Evolutionary conservation across 345 rosid species (phyloP).

Genomic region (Combretum micranthum): DNA sequence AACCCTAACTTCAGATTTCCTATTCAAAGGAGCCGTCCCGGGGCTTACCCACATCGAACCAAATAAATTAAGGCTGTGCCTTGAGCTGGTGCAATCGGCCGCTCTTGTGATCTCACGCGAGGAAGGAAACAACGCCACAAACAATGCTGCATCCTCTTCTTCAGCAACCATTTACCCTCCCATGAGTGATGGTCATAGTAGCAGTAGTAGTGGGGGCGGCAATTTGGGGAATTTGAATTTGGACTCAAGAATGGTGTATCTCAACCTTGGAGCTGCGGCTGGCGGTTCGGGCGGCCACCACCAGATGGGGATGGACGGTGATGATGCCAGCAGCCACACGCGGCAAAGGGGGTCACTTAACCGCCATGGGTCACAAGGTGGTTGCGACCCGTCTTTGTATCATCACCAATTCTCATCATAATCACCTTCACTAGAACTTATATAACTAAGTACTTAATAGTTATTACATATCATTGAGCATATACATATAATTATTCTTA

Average conservation of each 20-base stretch:
- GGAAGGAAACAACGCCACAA: slow-evolving; percentile 61
- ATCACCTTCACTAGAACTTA: slow-evolving; percentile 22
- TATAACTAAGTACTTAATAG: slow-evolving; percentile 1
- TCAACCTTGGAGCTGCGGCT: slow-evolving; percentile 72
- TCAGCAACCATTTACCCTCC: slow-evolving; percentile 46
- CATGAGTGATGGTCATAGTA: slow-evolving; percentile 58
- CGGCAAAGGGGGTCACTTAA: slow-evolving; percentile 52
- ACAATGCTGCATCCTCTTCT: slow-evolving; percentile 34
- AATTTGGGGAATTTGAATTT: slow-evolving; percentile 35
- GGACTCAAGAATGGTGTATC: slow-evolving; percentile 88
- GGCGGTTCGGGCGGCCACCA: slow-evolving; percentile 24
- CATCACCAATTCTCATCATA: slow-evolving; percentile 59
- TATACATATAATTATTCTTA: slow-evolving; percentile 10
- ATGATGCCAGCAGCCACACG: slow-evolving; percentile 41
- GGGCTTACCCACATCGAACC: slow-evolving; percentile 93
- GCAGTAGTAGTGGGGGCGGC: slow-evolving; percentile 39
- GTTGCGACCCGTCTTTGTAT: slow-evolving; percentile 50
- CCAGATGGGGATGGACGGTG: slow-evolving; percentile 65
- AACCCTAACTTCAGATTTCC: slow-evolving; percentile 95
- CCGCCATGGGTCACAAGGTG: slow-evolving; percentile 31
- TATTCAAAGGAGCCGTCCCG: slow-evolving; percentile 98
- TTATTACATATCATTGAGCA: background rate
- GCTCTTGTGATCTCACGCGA: slow-evolving; percentile 94
- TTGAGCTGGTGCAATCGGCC: slow-evolving; percentile 97
- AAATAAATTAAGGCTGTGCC: slow-evolving; percentile 87